Percentiles rank a stretch among this genome's conserved stretches.
These are phyloP conservation scores for Spergularia azorica DNA, from an alignment of 179 eudicot genomes.

Conservation along the genomic window DNA sequence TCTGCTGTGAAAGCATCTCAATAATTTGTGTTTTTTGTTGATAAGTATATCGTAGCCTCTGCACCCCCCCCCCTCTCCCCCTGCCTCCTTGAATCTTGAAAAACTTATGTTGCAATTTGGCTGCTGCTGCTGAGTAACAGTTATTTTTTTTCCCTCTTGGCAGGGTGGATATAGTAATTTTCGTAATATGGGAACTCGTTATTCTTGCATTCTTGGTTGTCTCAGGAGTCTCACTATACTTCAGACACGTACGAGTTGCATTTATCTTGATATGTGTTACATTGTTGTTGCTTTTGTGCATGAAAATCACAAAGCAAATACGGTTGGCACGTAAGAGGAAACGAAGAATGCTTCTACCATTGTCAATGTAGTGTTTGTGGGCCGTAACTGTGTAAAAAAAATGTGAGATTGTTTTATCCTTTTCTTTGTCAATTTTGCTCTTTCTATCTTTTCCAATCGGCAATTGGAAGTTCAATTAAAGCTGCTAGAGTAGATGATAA, in stretches of 20 bases:
- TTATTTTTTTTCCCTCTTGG: constrained; percentile 29
- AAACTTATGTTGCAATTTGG: neutral
- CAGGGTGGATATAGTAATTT: constrained; percentile 93
- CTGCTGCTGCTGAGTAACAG: neutral
- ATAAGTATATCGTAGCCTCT: too few species aligned
- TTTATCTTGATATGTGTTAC: constrained; percentile 67
- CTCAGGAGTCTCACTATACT: constrained; percentile 84
- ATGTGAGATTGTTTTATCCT: constrained; percentile 24
- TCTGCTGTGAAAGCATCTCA: neutral
- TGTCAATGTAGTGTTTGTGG: constrained; percentile 66
- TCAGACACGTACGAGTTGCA: constrained; percentile 80
- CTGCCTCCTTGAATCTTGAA: too few species aligned
- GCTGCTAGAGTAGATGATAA: constrained; percentile 7
- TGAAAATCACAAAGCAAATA: constrained; percentile 91
- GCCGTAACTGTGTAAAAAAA: constrained; percentile 22
- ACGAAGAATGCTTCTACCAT: constrained; percentile 97
- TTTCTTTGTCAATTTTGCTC: constrained; percentile 24
- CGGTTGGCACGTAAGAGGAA: constrained; percentile 88
- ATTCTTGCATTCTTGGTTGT: constrained; percentile 85
- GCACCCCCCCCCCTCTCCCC: too few species aligned
- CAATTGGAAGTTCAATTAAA: constrained; percentile 11
- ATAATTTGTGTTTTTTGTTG: neutral
- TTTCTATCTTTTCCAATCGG: neutral
- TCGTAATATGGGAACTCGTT: constrained; percentile 90
- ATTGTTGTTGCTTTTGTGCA: constrained; percentile 68